Percentiles rank a stretch among this genome's conserved stretches.
phyloP scores from a whole-genome alignment of 2,329 filamentous ascomycete species.

The Diaporthe nobilis region DNA sequence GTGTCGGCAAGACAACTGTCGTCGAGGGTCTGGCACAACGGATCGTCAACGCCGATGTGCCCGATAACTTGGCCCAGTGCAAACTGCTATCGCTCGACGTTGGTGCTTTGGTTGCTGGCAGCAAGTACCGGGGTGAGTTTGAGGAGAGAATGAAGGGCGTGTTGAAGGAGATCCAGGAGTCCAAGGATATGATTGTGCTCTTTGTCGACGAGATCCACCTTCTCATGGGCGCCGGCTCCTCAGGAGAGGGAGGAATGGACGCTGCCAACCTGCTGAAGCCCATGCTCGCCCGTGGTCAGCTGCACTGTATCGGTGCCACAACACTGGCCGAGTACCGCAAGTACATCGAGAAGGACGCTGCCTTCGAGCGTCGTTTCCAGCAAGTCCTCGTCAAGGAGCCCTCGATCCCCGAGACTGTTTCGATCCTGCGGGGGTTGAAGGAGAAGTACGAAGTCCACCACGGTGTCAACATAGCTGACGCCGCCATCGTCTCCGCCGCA shows the following conservation, averaged over 20 bases:
- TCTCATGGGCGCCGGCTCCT: slow-evolving; percentile 96
- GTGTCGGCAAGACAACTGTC: slow-evolving; percentile 98
- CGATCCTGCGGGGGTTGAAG: slow-evolving; percentile 97
- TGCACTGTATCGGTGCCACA: slow-evolving; percentile 98
- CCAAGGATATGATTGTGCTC: slow-evolving; percentile 96
- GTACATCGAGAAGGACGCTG: slow-evolving; percentile 98
- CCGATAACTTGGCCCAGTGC: slow-evolving; percentile 94
- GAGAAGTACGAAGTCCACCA: slow-evolving; percentile 99
- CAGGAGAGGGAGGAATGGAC: slow-evolving; percentile 98
- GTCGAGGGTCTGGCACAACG: slow-evolving; percentile 95
- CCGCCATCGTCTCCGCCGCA: slow-evolving; percentile 91
- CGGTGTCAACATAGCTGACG: slow-evolving; percentile 95
- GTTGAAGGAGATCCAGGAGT: slow-evolving; percentile 94
- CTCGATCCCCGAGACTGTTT: slow-evolving; percentile 88
- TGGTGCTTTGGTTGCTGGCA: slow-evolving; percentile 93
- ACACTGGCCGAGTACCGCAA: slow-evolving; percentile 97
- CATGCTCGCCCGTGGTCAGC: slow-evolving; percentile 95
- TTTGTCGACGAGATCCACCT: slow-evolving; percentile 99
- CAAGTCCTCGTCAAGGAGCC: slow-evolving; percentile 98
- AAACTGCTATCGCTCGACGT: slow-evolving; percentile 96
- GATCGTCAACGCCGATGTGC: slow-evolving; percentile 97
- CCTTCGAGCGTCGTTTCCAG: slow-evolving; percentile 98
- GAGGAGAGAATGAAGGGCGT: slow-evolving; percentile 99
- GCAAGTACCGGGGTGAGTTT: slow-evolving; percentile 98
- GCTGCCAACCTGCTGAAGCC: slow-evolving; percentile 98